Evolutionary conservation across 805 yeast species (phyloP).

Genomic region (Yarrowia alimentaria): DNA sequence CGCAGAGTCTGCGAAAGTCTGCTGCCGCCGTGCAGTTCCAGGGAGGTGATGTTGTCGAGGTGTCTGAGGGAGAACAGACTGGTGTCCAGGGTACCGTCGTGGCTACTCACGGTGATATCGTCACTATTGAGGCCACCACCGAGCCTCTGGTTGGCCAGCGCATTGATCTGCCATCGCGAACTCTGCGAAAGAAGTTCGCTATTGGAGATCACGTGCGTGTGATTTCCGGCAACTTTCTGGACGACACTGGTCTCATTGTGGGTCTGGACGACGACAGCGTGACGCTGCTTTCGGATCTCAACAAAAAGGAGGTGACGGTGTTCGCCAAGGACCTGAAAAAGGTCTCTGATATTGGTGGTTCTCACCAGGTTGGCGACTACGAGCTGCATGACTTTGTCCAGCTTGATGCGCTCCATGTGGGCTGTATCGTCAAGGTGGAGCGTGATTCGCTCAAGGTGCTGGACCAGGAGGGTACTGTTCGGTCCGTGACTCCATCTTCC

Average conservation of each 20-base stretch:
- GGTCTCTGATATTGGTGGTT: constrained; percentile 82
- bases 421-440: constrained; percentile 86
- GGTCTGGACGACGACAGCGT: constrained; percentile 79
- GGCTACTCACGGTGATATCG: constrained; percentile 63
- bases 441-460: constrained; percentile 79
- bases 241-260: constrained; percentile 93
- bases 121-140: constrained; percentile 49
- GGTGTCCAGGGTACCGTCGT: constrained; percentile 80
- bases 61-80: constrained; percentile 88
- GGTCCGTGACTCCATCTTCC: constrained; percentile 73
- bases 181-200: constrained; percentile 78
- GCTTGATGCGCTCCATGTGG: constrained; percentile 79
- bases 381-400: constrained; percentile 89
- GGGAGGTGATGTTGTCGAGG: constrained; percentile 92
- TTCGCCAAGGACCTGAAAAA: constrained; percentile 87
- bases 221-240: constrained; percentile 83
- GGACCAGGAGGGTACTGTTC: constrained; percentile 74
- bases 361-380: constrained; percentile 71
- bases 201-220: constrained; percentile 96
- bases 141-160: constrained; percentile 53
- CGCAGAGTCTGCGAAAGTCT: constrained; percentile 74
- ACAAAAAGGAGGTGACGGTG: constrained; percentile 83
- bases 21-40: constrained; percentile 66
- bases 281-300: constrained; percentile 83
- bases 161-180: constrained; percentile 77